Evolutionary conservation across 2,329 filamentous ascomycete species (phyloP).

Genomic region (Gliomastix tumulicola): DNA sequence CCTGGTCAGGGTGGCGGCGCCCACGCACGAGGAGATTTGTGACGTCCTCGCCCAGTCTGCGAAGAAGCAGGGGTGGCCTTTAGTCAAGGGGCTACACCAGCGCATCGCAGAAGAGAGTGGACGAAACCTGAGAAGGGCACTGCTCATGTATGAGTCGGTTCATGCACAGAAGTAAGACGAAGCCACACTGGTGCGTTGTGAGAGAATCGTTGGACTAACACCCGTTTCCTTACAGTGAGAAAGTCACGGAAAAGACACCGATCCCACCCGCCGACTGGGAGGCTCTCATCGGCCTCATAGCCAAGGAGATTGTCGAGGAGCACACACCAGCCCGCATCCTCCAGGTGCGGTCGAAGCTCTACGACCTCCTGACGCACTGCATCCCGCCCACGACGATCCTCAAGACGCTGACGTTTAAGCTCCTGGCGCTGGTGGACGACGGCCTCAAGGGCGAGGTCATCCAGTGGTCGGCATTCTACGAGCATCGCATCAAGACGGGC

Average conservation of each 20-base stretch:
- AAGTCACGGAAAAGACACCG: slow-evolving; percentile 76
- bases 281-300: slow-evolving; percentile 78
- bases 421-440: slow-evolving; percentile 82
- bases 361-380: slow-evolving; percentile 93
- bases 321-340: slow-evolving; percentile 86
- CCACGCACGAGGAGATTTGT: slow-evolving; percentile 78
- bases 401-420: slow-evolving; percentile 90
- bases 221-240: slow-evolving; percentile 55
- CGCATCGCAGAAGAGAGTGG: slow-evolving; percentile 87
- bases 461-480: slow-evolving; percentile 94
- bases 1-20: slow-evolving; percentile 85
- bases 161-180: slow-evolving; percentile 85
- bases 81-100: slow-evolving; percentile 67
- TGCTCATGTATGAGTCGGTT: slow-evolving; percentile 96
- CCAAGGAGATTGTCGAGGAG: slow-evolving; percentile 89
- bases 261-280: slow-evolving; percentile 98
- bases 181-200: neutral
- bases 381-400: slow-evolving; percentile 92
- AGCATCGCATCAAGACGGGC: slow-evolving; percentile 87
- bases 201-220: neutral
- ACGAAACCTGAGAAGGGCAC: slow-evolving; percentile 78
- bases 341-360: slow-evolving; percentile 86
- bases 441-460: slow-evolving; percentile 86
- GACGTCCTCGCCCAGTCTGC: slow-evolving; percentile 63
- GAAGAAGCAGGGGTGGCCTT: slow-evolving; percentile 78